phyloP scores from a whole-genome alignment of 768 basidiomycete genomes.

The Mycena belliarum region DNA sequence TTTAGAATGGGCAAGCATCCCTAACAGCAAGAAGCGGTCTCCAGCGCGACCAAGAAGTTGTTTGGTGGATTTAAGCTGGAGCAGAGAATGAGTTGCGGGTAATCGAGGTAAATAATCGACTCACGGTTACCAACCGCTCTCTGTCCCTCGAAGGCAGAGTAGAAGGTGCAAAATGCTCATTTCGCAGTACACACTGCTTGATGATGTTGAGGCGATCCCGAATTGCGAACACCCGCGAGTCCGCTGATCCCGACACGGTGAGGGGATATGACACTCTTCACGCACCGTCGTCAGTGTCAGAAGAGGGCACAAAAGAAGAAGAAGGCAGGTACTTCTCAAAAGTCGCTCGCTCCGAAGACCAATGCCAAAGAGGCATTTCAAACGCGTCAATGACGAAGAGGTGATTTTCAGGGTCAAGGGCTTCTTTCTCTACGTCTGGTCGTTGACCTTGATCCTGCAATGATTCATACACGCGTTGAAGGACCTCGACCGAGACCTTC shows the following conservation, averaged over 20 bases:
- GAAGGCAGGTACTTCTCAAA: constrained; percentile 80
- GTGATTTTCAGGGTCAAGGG: constrained; percentile 79
- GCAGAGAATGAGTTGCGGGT: background rate
- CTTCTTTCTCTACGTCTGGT: constrained; percentile 53
- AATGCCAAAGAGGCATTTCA: constrained; percentile 94
- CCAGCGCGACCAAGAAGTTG: constrained; percentile 91
- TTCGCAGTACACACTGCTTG: constrained; percentile 88
- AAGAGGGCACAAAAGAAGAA: background rate
- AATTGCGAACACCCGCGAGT: constrained; percentile 75
- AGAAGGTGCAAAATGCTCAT: constrained; percentile 97
- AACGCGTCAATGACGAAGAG: constrained; percentile 86
- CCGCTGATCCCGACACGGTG: constrained; percentile 80
- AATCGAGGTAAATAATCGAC: constrained; percentile 21
- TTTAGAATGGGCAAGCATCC: constrained; percentile 87
- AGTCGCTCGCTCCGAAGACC: constrained; percentile 81
- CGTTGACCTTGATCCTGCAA: constrained; percentile 67
- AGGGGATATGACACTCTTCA: constrained; percentile 54
- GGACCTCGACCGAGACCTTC: constrained; percentile 73
- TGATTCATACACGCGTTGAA: constrained; percentile 72
- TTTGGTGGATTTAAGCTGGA: constrained; percentile 90
- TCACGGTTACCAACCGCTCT: constrained; percentile 83
- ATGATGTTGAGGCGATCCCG: constrained; percentile 89
- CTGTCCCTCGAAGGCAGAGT: constrained; percentile 88
- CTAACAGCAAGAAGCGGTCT: constrained; percentile 88
- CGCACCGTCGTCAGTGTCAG: constrained; percentile 2